Evolutionary conservation across 495 filamentous ascomycete genomes (phyloP), one percentile per base, ranked within the genome.

Genomic region (Copromyces sp.): DNA sequence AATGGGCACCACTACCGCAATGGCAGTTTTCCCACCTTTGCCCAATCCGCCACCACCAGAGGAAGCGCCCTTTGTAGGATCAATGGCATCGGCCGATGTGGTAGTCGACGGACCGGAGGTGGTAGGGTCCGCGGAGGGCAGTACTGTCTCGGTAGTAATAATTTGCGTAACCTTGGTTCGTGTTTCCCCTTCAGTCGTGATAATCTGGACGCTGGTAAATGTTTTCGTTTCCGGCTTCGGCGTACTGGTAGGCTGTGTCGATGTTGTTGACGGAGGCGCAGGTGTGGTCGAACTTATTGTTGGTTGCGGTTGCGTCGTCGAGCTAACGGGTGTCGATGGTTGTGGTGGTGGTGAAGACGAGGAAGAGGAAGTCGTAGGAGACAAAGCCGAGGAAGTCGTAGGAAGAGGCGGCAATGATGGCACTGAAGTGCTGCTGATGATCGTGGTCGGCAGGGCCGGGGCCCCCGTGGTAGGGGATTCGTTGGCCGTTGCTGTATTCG

Each of bases 1-100:
- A 53, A 99, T 94, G 2, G 95, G 95, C 3, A 98, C 91, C 8
- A 98, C 93, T 1, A 99, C 95, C 3, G 95, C 96, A 24, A 99
- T 89, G 8, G 96, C 95, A 74, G 95, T 95, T 72, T 87, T 94
- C 29, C 89, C 90, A 73, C 77, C 73, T 73, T 72, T 77, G 78
- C 78, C 47, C 71, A 84, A 71, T 1, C 76, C 77, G 3, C 76
- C 77, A 4, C 78, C 76, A 68, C 78, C 83, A 24, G 82, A 72
- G 39, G 53, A 65, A 65, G 53, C 53, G 16, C 77, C 79, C 17
- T 77, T 69, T 42, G 77, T 79, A 6, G 82, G 72, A 72, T 69
- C 81, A 59, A 84, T 81, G 73, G 79, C 70, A 39, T 71, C 75
- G 39, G 68, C 72, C 0, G 81, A 20, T 3, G 78, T 77, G 29